Percentiles rank a stretch among this genome's conserved stretches.
Conservation (phyloP, 2,329 filamentous ascomycete genomes). For the Fusarium albosuccineum region DNA sequence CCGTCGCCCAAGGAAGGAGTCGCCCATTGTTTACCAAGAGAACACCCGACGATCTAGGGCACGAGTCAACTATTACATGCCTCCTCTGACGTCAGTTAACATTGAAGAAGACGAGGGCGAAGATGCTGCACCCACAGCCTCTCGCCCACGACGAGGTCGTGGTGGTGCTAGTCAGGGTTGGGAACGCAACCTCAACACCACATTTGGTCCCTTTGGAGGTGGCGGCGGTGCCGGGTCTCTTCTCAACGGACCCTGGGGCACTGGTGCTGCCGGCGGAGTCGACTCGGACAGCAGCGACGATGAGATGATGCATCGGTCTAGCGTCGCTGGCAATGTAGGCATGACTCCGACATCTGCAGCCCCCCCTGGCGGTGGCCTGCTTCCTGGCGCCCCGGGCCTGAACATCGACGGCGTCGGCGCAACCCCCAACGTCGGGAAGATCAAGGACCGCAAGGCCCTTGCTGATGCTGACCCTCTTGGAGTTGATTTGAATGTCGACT, state of each 20-base stretch:
- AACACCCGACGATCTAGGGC: constrained; percentile 65
- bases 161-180: constrained; percentile 70
- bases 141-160: constrained; percentile 75
- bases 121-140: constrained; percentile 75
- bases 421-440: constrained; percentile 87
- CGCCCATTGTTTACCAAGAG: constrained; percentile 71
- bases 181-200: constrained; percentile 89
- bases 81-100: constrained; percentile 71
- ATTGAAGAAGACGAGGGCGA: constrained; percentile 82
- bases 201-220: constrained; percentile 92
- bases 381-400: constrained; percentile 56
- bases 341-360: constrained; percentile 69
- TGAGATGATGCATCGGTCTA: constrained; percentile 77
- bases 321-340: constrained; percentile 69
- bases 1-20: constrained; percentile 63
- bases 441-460: constrained; percentile 91
- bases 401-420: constrained; percentile 61
- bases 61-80: constrained; percentile 87
- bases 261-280: constrained; percentile 79
- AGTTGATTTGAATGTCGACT: constrained; percentile 91
- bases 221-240: constrained; percentile 79
- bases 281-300: constrained; percentile 99
- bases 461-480: constrained; percentile 96
- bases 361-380: constrained; percentile 60
- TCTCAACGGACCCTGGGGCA: constrained; percentile 80